Base-by-base conservation (phyloP, 179 eudicot genomes). In the Spinacia oleracea region DNA sequence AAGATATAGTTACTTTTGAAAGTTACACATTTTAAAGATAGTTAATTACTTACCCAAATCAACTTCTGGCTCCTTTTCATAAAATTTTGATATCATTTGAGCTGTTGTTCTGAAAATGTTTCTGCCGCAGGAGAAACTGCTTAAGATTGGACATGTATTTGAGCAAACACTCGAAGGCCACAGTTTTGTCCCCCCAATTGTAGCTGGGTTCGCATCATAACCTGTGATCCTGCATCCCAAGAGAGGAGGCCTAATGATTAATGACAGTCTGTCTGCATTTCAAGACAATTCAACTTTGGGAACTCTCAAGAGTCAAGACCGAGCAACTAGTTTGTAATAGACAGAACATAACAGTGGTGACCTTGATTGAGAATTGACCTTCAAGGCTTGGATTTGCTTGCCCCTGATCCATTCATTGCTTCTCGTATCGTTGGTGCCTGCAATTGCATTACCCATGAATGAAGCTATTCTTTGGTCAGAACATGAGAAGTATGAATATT, bases 71-170 rank as follows among this genome's bases (percentile, higher is more conserved):
- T 35, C 6, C 40, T 58, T 16, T 23, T 14, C 58, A 51, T 18
- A 20, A 21, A 56, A 1, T n/a, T n/a, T 29, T 29, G 66, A 27
- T 29, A 59, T 32, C 20, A 60, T 56, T 40, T 23, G n/a, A 66
- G 10, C 63, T 38, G 6, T 65, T 66, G 1, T 9, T 62, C 64
- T 66, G 73, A 9, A 29, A 48, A 77, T 23, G 32, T 80, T n/a
- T n/a, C 9, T 40, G 78, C 55, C 83, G 86, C 90, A 95, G 98
- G 98, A 85, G 55, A 91, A 82, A 77, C 72, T 95, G 81, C 90
- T 95, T 21, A 91, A 86, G 83, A 89, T 93, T 43, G 98, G 98
- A 31, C 98, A 95, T 74, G 85, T 93, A 56, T 95, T 95, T 78
- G 98, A 95, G 90, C 98, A 93, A 81, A 95, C 97, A 25, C 92